These are phyloP conservation scores for Backusella westeae DNA, from an alignment of 192 early-diverging fungal species.

Conservation along the genomic window DNA sequence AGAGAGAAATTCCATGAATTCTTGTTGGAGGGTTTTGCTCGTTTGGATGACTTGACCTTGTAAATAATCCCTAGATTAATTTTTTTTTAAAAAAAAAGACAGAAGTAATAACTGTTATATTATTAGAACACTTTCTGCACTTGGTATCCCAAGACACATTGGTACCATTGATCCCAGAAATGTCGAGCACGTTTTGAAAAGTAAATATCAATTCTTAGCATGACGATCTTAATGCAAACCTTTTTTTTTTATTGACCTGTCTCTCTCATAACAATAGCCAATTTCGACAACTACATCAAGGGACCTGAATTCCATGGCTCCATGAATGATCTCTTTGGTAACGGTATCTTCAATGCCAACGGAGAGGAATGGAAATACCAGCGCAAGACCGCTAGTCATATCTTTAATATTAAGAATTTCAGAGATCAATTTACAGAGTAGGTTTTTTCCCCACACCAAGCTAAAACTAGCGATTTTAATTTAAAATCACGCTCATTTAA, in stretches of 20 bases:
- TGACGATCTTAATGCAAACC: neutral
- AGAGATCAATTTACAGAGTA: conserved; percentile 40
- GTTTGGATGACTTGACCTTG: conserved; percentile 8
- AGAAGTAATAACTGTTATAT: neutral
- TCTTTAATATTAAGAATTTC: conserved; percentile 42
- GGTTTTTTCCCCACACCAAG: neutral
- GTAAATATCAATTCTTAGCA: conserved; percentile 12
- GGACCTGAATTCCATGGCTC: conserved; percentile 39
- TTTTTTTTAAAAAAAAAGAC: neutral
- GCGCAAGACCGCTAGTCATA: conserved; percentile 47
- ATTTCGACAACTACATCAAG: conserved; percentile 40
- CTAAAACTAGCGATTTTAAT: neutral
- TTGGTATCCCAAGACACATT: conserved; percentile 26
- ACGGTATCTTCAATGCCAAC: conserved; percentile 73
- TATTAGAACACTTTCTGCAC: conserved; percentile 17
- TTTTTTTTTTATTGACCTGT: neutral
- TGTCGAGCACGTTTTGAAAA: conserved; percentile 39
- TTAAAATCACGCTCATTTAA: neutral
- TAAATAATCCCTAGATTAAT: neutral
- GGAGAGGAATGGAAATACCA: conserved; percentile 63
- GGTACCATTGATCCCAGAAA: conserved; percentile 30
- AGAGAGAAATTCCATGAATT: conserved; percentile 18
- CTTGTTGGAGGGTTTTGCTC: conserved; percentile 9
- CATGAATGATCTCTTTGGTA: conserved; percentile 55
- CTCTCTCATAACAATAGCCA: conserved; percentile 4